A percentile compares a stretch with the other conserved stretches of the same genome.
phyloP scores from a whole-genome alignment of 2,329 filamentous ascomycete genomes.

The Colletotrichum costaricense region DNA sequence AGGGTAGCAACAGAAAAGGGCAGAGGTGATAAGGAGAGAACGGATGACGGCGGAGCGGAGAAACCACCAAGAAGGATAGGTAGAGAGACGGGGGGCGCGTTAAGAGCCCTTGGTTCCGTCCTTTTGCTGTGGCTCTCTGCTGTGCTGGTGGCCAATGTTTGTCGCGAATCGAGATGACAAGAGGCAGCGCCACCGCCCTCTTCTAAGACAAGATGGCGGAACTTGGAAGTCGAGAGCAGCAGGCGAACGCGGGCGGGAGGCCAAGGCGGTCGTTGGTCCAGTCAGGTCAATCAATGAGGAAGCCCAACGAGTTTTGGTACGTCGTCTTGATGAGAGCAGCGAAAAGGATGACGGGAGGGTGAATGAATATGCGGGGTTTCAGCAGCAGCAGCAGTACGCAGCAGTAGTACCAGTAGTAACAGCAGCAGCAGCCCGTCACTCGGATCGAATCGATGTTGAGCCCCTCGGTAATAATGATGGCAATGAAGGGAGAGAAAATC shows the following conservation, averaged over 20 bases:
- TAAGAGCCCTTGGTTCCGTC: background rate
- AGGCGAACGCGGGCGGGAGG: background rate
- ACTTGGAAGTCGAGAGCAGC: constrained; percentile 9
- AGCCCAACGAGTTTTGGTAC: background rate
- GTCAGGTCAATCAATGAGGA: background rate
- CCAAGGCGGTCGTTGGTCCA: background rate
- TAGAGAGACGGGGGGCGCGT: constrained; percentile 9
- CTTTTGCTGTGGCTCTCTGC: background rate
- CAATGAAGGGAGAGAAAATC: background rate
- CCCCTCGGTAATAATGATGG: background rate
- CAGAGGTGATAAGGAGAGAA: constrained; percentile 25
- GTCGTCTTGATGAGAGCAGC: constrained; percentile 11
- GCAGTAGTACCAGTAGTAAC: background rate
- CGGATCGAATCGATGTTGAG: constrained; percentile 1
- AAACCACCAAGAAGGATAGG: background rate
- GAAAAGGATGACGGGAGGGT: background rate
- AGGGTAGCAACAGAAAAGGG: background rate
- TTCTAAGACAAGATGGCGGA: constrained; percentile 28
- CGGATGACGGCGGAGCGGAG: constrained; percentile 28
- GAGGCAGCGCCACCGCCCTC: constrained; percentile 22
- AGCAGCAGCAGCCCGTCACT: background rate
- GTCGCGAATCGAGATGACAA: constrained; percentile 30
- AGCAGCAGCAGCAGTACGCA: constrained; percentile 3
- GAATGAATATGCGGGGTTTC: constrained; percentile 23
- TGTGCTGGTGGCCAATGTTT: constrained; percentile 11